These are phyloP conservation scores for Pistacia vera DNA, from an alignment of 345 rosid genomes.

Conservation along the genomic window DNA sequence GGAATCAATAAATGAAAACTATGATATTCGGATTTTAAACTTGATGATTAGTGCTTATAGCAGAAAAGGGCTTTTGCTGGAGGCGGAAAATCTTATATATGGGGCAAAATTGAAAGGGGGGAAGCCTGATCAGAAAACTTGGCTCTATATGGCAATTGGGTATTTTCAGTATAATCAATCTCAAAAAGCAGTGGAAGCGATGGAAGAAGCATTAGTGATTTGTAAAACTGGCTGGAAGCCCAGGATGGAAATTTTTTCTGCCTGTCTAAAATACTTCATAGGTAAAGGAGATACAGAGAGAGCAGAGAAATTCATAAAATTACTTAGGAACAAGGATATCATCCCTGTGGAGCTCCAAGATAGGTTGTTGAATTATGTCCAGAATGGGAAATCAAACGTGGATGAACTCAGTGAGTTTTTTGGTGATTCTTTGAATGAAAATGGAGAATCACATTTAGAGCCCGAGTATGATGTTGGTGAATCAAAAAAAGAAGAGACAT, in stretches of 20 bases:
- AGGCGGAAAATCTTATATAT: constrained; percentile 30
- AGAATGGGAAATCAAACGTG: not conserved
- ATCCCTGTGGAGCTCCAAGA: constrained; percentile 21
- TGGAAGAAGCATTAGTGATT: constrained; percentile 32
- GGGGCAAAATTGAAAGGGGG: constrained; percentile 23
- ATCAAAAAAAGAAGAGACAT: no score
- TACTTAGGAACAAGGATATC: constrained; percentile 17
- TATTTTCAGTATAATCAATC: constrained; percentile 21
- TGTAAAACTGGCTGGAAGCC: constrained; percentile 17
- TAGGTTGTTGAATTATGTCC: constrained; percentile 20
- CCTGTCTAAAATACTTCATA: constrained; percentile 29
- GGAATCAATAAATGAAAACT: constrained; percentile 20
- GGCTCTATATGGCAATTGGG: constrained; percentile 31
- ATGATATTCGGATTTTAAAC: constrained; percentile 31
- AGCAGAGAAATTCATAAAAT: constrained; percentile 23
- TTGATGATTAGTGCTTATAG: constrained; percentile 30
- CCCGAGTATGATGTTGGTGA: not conserved
- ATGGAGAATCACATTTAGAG: not conserved
- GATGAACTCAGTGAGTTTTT: not conserved
- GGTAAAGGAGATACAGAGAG: constrained; percentile 19
- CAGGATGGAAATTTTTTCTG: constrained; percentile 11
- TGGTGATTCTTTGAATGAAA: not conserved
- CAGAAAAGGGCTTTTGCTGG: constrained; percentile 33
- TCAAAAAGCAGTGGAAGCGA: constrained; percentile 26
- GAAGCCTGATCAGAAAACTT: constrained; percentile 26